Base-by-base conservation (phyloP, 768 basidiomycete genomes). In the Tylopilus sp. region DNA sequence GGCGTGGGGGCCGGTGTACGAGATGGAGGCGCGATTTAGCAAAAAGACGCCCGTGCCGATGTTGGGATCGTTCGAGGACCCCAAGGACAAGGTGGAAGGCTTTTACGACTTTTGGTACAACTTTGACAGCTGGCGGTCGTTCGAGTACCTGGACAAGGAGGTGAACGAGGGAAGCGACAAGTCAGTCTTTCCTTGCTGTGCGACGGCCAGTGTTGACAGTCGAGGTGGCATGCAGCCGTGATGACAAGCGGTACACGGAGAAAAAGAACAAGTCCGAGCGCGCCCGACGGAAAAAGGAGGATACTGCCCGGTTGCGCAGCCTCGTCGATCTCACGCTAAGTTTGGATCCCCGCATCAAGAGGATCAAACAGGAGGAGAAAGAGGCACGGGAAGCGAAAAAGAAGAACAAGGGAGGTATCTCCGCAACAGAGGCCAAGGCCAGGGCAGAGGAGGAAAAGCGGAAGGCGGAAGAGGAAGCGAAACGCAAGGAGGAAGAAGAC, bases 81-180 rank as follows among this genome's bases (percentile, higher is more conserved):
- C 84, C 52, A 96, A 97, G 72, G 80, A 82, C 59, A 81, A 83
- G 51, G 95, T 98, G 49, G 91, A 96, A 69, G 79, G 74, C 7
- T 98, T 99, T 79, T 99, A 99, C 77, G 89, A 98, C 71, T 97
- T 96, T 72, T 99, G 94, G 93, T 98, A 99, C 80, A 96, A 95
- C 80, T 96, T 99, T 73, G 96, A 98, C 72, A 91, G 88, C 60
- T 99, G 96, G 96, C 79, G 96, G 63, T 91, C 87, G 70, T 99
- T 98, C 69, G 96, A 99, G 73, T 98, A 93, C 79, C 76, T 89
- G 59, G 96, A 99, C 76, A 98, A 99, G 79, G 96, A 99, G 71
- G 88, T 92, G 52, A 96, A 98, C 70, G 96, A 99, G 74, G 96
- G 96, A 12, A 92, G 89, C 57, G 96, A 98, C 69, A 91, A 81